Evolutionary conservation across 2,329 filamentous ascomycete genomes (phyloP).

Genomic region (Alternaria longipes): DNA sequence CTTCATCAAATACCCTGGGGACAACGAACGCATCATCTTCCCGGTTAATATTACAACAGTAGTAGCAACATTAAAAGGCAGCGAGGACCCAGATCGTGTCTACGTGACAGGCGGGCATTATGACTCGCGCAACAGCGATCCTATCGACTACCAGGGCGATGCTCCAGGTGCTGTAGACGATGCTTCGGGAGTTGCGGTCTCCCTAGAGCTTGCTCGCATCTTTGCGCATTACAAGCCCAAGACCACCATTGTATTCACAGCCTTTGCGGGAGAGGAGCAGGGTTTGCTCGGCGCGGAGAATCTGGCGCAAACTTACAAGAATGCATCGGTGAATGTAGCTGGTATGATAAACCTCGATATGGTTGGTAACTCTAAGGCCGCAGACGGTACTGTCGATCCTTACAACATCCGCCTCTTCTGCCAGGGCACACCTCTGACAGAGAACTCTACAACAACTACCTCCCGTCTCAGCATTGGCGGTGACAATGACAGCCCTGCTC

Average conservation of each 20-base stretch:
- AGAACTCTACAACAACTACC: slow-evolving; percentile 48
- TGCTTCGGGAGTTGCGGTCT: slow-evolving; percentile 46
- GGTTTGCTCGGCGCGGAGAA: slow-evolving; percentile 60
- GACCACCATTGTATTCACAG: slow-evolving; percentile 63
- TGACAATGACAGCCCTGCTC: slow-evolving; percentile 63
- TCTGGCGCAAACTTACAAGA: slow-evolving; percentile 61
- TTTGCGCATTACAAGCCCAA: slow-evolving; percentile 57
- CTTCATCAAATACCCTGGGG: slow-evolving; percentile 56
- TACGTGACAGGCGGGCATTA: slow-evolving; percentile 66
- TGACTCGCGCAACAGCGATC: slow-evolving; percentile 60
- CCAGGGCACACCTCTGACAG: slow-evolving; percentile 57
- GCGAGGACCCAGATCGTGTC: slow-evolving; percentile 56
- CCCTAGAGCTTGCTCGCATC: slow-evolving; percentile 63
- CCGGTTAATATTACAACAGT: slow-evolving; percentile 62
- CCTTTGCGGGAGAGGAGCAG: slow-evolving; percentile 66
- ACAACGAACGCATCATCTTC: slow-evolving; percentile 52
- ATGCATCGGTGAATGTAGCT: slow-evolving; percentile 60
- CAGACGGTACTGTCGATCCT: slow-evolving; percentile 54
- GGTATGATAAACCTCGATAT: slow-evolving; percentile 66
- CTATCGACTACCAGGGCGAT: slow-evolving; percentile 59
- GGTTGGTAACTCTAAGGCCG: slow-evolving; percentile 59
- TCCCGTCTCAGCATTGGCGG: slow-evolving; percentile 48
- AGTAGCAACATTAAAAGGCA: slow-evolving; percentile 56
- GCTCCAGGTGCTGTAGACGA: slow-evolving; percentile 66
- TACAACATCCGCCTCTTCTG: slow-evolving; percentile 63